A percentile compares a stretch with the other conserved stretches of the same genome.
These are phyloP conservation scores for Carex pumila DNA, from an alignment of 176 grass and related monocot genomes.

Conservation along the genomic window DNA sequence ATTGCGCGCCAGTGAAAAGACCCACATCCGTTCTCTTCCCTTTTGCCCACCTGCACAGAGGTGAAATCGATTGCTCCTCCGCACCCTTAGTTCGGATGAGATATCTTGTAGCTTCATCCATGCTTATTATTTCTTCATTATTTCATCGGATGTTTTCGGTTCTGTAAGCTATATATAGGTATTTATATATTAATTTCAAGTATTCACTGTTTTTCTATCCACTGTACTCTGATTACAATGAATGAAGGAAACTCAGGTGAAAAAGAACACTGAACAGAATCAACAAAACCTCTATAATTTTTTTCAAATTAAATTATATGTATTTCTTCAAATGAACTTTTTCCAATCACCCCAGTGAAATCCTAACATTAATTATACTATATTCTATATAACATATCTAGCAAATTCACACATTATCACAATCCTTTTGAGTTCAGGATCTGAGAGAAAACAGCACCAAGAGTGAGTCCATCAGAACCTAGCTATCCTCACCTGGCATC, in stretches of 20 bases:
- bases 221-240: neutral
- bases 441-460: conserved; percentile 39
- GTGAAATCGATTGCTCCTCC: too few relatives aligned
- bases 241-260: neutral
- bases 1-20: too few relatives aligned
- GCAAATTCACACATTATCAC: conserved; percentile 1
- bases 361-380: neutral
- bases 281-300: neutral
- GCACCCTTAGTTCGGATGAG: too few relatives aligned
- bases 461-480: conserved; percentile 27
- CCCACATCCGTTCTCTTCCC: too few relatives aligned
- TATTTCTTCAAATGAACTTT: neutral
- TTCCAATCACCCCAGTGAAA: neutral
- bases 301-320: neutral
- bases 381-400: neutral
- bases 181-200: neutral
- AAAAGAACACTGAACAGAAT: neutral
- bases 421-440: conserved; percentile 46
- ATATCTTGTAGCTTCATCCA: too few relatives aligned
- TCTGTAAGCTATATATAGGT: neutral
- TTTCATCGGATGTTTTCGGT: neutral
- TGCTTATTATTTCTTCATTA: too few relatives aligned
- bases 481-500: conserved; percentile 22
- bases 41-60: too few relatives aligned
- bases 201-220: neutral